Base-by-base conservation (phyloP, 768 basidiomycete species). In the Naematelia aurantialba region DNA sequence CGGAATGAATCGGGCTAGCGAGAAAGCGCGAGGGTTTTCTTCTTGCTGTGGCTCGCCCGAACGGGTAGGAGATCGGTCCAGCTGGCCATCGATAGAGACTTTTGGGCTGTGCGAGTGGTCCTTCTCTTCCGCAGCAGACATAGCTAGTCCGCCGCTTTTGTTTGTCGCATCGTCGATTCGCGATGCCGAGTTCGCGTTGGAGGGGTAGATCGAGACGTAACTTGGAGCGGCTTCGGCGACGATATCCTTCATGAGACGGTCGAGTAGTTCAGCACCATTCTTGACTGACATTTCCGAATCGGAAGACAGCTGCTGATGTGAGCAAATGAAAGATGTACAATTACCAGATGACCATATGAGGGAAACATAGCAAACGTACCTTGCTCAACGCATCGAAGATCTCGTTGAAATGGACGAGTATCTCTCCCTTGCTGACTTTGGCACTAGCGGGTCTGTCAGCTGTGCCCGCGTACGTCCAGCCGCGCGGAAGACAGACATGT, bases 311-410 rank as follows among this genome's bases (percentile, higher is more conserved):
- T 98, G 70, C 19, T 14, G 8, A 42, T 12, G 45, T 34, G 17
- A 21, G 56, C 17, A 52, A 42, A 25, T 27, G 21, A 48, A 22
- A 14, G n/a, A n/a, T n/a, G n/a, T n/a, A n/a, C n/a, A n/a, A n/a
- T n/a, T n/a, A n/a, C n/a, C n/a, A n/a, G 11, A 25, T 2, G 21
- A 34, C 42, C 8, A 19, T 5, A 17, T 3, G n/a, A n/a, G n/a
- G n/a, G n/a, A n/a, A n/a, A n/a, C n/a, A 0, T 22, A n/a, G 17
- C 24, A 27, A 45, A 26, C 54, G 58, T 69, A 93, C 94, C 82
- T 97, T 98, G 81, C 90, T 92, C 61, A 98, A 82, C 0, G 92
- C 88, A 78, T 98, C 96, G 68, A 99, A 99, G 56, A 98, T 91
- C 58, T 93, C 91, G 72, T 99, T 99, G 80, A 97, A 99, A 75